Evolutionary conservation across 2,329 filamentous ascomycete species (phyloP), one percentile per base, ranked within the genome.

Genomic region (Byssoonygena ceratinophila): DNA sequence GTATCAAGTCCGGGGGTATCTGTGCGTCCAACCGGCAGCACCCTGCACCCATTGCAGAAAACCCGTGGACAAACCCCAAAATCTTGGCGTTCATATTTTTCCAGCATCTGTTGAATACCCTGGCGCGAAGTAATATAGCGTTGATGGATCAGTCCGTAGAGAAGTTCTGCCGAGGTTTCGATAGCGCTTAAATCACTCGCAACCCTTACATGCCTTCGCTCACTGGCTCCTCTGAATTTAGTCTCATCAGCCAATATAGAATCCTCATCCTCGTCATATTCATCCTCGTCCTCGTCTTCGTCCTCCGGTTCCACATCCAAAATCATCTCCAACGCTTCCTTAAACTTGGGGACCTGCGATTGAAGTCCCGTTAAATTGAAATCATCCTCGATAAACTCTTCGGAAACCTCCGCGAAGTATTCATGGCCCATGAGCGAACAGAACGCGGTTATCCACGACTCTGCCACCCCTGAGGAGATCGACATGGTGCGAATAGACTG

Each of bases 351-450:
- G 49, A 98, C 92, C 72, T 97, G 91, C 55, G 84, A 86, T 71
- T 95, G 89, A 63, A 98, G 76, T 46, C 92, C 92, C 0, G 92
- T 98, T 59, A 98, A 77, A 71, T 98, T 98, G 77, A 98, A 98
- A 71, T 98, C 92, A 81, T 98, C 92, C 70, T 98, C 92, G 66
- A 98, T 97, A 64, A 98, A 98, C 65, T 98, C 92, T 72, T 98
- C 92, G 43, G 88, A 92, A 47, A 98, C 91, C 74, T 98, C 92
- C 57, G 92, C 92, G 70, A 98, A 98, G 74, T 97, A 98, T 71
- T 98, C 92, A 68, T 98, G 92, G 57, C 92, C 92, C 55, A 97
- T 80, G 43, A 97, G 77, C 36, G 87, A 89, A 76, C 92, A 98
- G 70, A 96, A 98, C 54, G 90, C 94, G 58, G 88, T 85, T 74